Conservation (phyloP, 2,329 filamentous ascomycete genomes). For the Nemania abortiva region DNA sequence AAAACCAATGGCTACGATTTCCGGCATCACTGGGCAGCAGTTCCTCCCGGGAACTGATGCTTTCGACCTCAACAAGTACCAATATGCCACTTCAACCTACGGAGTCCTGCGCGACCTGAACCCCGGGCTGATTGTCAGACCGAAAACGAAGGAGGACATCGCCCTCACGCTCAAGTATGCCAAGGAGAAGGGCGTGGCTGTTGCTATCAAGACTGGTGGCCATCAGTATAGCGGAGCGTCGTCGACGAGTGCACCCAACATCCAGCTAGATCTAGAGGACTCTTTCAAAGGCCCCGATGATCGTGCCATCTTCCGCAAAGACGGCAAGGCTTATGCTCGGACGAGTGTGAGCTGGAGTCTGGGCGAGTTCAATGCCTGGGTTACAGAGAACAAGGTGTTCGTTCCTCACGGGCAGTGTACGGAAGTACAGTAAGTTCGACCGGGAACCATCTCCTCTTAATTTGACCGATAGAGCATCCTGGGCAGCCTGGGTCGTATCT, state of each 20-base stretch:
- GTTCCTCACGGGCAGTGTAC: conserved; percentile 61
- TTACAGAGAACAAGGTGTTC: conserved; percentile 57
- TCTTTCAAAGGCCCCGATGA: conserved; percentile 54
- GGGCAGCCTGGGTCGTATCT: neutral
- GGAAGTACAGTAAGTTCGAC: conserved; percentile 52
- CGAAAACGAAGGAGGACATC: conserved; percentile 59
- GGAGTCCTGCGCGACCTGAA: conserved; percentile 57
- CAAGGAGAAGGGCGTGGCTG: conserved; percentile 54
- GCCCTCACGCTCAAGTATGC: conserved; percentile 56
- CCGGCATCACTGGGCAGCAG: conserved; percentile 45
- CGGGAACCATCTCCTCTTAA: neutral
- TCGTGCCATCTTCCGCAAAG: conserved; percentile 50
- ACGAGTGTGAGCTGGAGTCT: conserved; percentile 58
- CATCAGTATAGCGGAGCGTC: conserved; percentile 65
- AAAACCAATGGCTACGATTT: conserved; percentile 43
- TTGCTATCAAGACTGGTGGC: conserved; percentile 61
- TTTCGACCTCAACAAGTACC: conserved; percentile 52
- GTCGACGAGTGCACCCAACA: conserved; percentile 58
- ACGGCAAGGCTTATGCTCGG: conserved; percentile 53
- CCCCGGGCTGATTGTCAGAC: conserved; percentile 59
- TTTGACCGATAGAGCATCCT: neutral
- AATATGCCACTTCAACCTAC: conserved; percentile 61
- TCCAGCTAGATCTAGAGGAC: conserved; percentile 59
- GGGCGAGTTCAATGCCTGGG: conserved; percentile 58
- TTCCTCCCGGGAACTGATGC: conserved; percentile 41